Evolutionary conservation across 2,329 filamentous ascomycete species (phyloP).

Genomic region (Xylariaceae sp.): DNA sequence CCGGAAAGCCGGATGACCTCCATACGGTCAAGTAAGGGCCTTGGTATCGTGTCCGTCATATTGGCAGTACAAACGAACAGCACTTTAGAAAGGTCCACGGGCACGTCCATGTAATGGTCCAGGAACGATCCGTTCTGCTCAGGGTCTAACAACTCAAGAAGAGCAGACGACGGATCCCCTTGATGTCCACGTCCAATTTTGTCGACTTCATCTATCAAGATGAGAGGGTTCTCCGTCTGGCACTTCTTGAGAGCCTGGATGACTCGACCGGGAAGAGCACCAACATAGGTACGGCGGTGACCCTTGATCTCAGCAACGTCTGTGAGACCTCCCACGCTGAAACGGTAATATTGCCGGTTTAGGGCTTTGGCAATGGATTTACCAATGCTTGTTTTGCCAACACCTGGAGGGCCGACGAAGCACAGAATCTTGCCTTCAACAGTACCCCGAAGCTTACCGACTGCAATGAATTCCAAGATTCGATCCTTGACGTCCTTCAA

Average conservation of each 20-base stretch:
- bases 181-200: slow-evolving; percentile 97
- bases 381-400: slow-evolving; percentile 97
- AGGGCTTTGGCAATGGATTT: slow-evolving; percentile 95
- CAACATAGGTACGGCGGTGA: slow-evolving; percentile 92
- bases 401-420: slow-evolving; percentile 94
- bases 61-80: slow-evolving; percentile 98
- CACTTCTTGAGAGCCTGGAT: slow-evolving; percentile 99
- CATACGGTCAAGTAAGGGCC: slow-evolving; percentile 93
- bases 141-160: slow-evolving; percentile 89
- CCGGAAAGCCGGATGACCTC: slow-evolving; percentile 94
- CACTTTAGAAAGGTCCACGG: slow-evolving; percentile 94
- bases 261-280: slow-evolving; percentile 89
- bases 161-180: slow-evolving; percentile 89
- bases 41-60: slow-evolving; percentile 96
- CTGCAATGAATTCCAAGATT: slow-evolving; percentile 96
- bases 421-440: slow-evolving; percentile 98
- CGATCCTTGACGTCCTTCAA: slow-evolving; percentile 98
- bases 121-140: slow-evolving; percentile 97
- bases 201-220: slow-evolving; percentile 95
- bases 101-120: slow-evolving; percentile 98
- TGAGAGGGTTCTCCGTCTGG: slow-evolving; percentile 95
- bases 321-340: slow-evolving; percentile 93
- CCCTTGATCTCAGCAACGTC: slow-evolving; percentile 99
- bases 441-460: slow-evolving; percentile 92
- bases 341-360: slow-evolving; percentile 95